Base-by-base conservation (phyloP, 139 green algal species). In the Chlamydomonas sphaeroides region DNA sequence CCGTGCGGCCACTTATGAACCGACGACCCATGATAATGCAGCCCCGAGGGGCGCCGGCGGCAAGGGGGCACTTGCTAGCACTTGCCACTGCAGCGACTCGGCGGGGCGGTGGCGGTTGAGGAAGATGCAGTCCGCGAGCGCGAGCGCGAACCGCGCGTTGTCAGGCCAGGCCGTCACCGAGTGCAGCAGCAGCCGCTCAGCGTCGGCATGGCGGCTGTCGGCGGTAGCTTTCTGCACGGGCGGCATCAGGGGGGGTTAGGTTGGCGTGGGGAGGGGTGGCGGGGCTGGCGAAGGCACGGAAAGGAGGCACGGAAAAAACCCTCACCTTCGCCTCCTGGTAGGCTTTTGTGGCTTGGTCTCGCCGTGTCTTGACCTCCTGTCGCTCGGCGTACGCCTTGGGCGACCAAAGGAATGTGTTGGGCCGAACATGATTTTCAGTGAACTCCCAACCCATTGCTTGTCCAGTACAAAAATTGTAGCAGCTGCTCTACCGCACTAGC, bases 331-430 rank as follows among this genome's bases (percentile, higher is more conserved):
- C 83, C n/a, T 78, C 25, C 3, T 67, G n/a, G 41, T 79, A 87
- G 1, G 65, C 65, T 5, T 38, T 35, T n/a, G 80, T 65, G 25
- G 83, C 83, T 25, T 84, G 51, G 1, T 79, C 42, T 0, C 74
- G 53, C 6, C 83, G 59, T 6, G 62, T 73, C 42, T 84, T 81
- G 11, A 87, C 74, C 67, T 87, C 83, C 10, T 79, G 39, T 15
- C 83, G 65, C 53, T 87, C 81, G 0, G 68, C 76, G 48, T 83
- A 70, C 0, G 72, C 83, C 32, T 76, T 78, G 28, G 83, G 83
- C 23, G 66, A 75, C 83, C 83, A 87, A 26, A 68, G 74, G n/a
- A 84, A 87, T 8, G 84, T 74, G 26, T 87, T 84, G 1, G 83
- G 83, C 21, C 83, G 73, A 30, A 87, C 74, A 56, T 87, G 83